Evolutionary conservation across 2,329 filamentous ascomycete species (phyloP).

Genomic region (Pseudocercospora pini-densiflorae): DNA sequence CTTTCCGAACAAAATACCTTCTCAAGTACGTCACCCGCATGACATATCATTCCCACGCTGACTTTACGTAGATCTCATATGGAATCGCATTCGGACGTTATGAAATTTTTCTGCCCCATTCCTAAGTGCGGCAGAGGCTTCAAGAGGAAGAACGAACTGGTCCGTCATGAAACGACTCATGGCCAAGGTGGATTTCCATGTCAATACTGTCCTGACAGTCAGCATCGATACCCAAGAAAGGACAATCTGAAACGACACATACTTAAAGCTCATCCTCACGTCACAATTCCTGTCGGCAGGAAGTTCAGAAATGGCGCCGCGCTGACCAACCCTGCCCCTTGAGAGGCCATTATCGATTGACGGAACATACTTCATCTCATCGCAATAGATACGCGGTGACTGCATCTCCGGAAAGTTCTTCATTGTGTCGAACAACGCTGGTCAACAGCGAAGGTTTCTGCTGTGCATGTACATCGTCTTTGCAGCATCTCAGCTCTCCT

Average conservation of each 20-base stretch:
- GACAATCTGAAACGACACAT: not conserved
- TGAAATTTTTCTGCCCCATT: too few species aligned
- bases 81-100: too few species aligned
- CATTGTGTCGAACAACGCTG: too few species aligned
- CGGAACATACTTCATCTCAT: not conserved
- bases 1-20: too few species aligned
- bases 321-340: not conserved
- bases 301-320: not conserved
- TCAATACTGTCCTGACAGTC: not conserved
- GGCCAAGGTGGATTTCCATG: not conserved
- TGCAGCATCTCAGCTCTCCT: not conserved
- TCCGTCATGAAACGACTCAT: not conserved
- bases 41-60: too few species aligned
- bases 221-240: not conserved
- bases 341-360: not conserved
- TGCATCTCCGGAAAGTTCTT: too few species aligned
- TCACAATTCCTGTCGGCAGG: not conserved
- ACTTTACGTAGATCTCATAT: too few species aligned
- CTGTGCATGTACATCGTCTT: too few species aligned
- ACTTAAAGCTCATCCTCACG: not conserved
- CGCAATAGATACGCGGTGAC: too few species aligned
- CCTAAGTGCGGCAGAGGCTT: not conserved
- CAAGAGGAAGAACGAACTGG: conserved; percentile 1
- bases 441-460: too few species aligned
- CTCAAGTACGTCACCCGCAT: too few species aligned